Base-by-base conservation (phyloP, 2,329 filamentous ascomycete genomes). In the Ophiocordyceps camponoti-floridani region DNA sequence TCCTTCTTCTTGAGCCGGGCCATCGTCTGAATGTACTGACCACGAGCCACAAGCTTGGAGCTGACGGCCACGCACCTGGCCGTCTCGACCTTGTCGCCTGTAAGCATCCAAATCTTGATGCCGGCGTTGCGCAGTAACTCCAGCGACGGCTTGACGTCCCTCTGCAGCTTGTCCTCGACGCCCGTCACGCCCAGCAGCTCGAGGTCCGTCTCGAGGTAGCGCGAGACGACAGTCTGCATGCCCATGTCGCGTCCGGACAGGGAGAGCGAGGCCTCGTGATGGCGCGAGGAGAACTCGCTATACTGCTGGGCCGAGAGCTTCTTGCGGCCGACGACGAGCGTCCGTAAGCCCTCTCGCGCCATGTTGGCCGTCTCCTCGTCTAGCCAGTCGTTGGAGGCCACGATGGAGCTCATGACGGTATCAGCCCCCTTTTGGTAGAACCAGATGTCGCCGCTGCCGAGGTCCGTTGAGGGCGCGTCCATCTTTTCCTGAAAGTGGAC, bases 81-180 rank as follows among this genome's bases (percentile, higher is more conserved):
- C 13, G 91, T 98, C 64, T 98, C 91, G 3, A 98, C 85, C 63
- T 98, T 98, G 69, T 98, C 91, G 42, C 91, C 91, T 0, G 91
- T 98, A 58, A 98, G 70, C 91, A 98, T 98, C 91, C 91, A 98
- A 43, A 98, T 96, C 62, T 96, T 96, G 64, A 98, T 91, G 26
- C 91, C 91, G 0, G 91, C 91, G 55, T 98, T 98, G 51, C 91
- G 84, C 44, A 98, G 74, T 5, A 98, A 75, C 61, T 98, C 93
- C 6, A 98, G 71, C 0, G 87, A 94, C 1, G 89, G 84, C 60
- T 96, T 98, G 56, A 98, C 91, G 56, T 96, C 87, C 50, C 80
- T 81, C 59, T 98, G 91, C 12, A 98, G 74, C 58, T 94, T 94
- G 63, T 98, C 91, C 62, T 98, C 93, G 0, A 98, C 91, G 50